phyloP scores from a whole-genome alignment of 805 yeast species.

The Torulaspora indica region DNA sequence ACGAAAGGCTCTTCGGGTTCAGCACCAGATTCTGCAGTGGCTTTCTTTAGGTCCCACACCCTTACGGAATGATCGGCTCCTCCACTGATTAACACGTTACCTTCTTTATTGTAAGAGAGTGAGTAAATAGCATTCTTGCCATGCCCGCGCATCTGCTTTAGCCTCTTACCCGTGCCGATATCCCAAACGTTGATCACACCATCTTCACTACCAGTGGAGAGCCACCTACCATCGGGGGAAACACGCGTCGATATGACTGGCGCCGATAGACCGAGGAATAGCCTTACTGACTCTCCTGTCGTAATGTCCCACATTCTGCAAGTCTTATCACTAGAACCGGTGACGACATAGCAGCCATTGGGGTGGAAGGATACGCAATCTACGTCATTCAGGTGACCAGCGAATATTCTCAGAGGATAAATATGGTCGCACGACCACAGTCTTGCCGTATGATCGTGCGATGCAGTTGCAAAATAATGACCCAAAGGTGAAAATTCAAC shows the following conservation, averaged over 20 bases:
- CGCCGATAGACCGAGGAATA: constrained; percentile 90
- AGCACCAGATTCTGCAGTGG: constrained; percentile 72
- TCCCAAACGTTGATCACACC: constrained; percentile 89
- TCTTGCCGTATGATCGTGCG: constrained; percentile 96
- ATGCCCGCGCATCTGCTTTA: constrained; percentile 93
- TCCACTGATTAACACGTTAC: constrained; percentile 82
- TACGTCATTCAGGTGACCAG: constrained; percentile 95
- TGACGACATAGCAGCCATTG: constrained; percentile 86
- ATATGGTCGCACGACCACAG: constrained; percentile 98
- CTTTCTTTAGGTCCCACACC: constrained; percentile 91
- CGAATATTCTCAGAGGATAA: constrained; percentile 90
- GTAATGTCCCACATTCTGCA: constrained; percentile 97
- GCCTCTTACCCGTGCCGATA: constrained; percentile 79
- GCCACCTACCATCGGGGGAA: constrained; percentile 95
- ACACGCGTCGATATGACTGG: constrained; percentile 81
- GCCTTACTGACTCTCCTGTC: constrained; percentile 82
- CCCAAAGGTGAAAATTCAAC: constrained; percentile 92
- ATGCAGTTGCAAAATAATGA: constrained; percentile 96
- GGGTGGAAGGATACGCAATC: constrained; percentile 96
- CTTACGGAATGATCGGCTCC: constrained; percentile 91
- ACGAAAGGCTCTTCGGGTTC: constrained; percentile 65
- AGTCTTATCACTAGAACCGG: constrained; percentile 94
- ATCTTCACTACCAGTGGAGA: constrained; percentile 94
- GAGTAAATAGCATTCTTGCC: constrained; percentile 84
- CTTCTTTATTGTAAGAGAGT: constrained; percentile 78